Percentiles rank a stretch among this genome's conserved stretches.
phyloP scores from a whole-genome alignment of 1,139 yeast genomes.

The Kurtzmaniella quercitrusa region DNA sequence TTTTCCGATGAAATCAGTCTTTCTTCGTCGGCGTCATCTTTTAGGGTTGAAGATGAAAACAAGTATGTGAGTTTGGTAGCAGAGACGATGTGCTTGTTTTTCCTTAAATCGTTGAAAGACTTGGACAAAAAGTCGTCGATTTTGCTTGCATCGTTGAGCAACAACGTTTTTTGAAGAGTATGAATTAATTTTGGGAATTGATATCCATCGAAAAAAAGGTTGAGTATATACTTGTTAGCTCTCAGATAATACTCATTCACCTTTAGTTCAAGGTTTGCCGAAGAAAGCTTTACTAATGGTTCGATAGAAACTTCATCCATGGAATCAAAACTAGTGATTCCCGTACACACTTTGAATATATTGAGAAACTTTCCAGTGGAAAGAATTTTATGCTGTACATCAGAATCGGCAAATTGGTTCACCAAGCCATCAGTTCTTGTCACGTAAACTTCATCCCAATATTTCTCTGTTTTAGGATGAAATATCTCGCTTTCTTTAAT shows the following conservation, averaged over 20 bases:
- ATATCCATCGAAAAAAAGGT: constrained; percentile 60
- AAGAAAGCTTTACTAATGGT: constrained; percentile 44
- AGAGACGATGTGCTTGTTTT: constrained; percentile 29
- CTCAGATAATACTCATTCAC: constrained; percentile 61
- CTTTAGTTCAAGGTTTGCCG: constrained; percentile 54
- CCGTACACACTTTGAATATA: constrained; percentile 60
- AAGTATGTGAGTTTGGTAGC: constrained; percentile 20
- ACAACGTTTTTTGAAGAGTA: constrained; percentile 50
- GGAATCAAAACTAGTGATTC: constrained; percentile 30
- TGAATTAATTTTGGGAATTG: constrained; percentile 45
- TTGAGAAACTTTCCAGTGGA: constrained; percentile 84
- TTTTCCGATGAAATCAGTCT: constrained; percentile 21
- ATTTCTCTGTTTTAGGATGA: constrained; percentile 44
- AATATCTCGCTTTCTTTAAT: constrained; percentile 14
- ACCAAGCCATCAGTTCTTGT: constrained; percentile 75
- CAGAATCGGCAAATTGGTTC: constrained; percentile 54
- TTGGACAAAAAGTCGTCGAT: constrained; percentile 44
- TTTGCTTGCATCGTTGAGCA: constrained; percentile 43
- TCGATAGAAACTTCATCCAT: constrained; percentile 23
- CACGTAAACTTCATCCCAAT: constrained; percentile 84
- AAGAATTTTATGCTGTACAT: constrained; percentile 60
- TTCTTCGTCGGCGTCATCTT: constrained; percentile 20
- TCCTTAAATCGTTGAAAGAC: constrained; percentile 31
- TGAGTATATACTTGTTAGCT: constrained; percentile 63
- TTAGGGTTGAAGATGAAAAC: not conserved